Base-by-base conservation (phyloP, 352 stramenopile genomes). In the Pythium aquatile region DNA sequence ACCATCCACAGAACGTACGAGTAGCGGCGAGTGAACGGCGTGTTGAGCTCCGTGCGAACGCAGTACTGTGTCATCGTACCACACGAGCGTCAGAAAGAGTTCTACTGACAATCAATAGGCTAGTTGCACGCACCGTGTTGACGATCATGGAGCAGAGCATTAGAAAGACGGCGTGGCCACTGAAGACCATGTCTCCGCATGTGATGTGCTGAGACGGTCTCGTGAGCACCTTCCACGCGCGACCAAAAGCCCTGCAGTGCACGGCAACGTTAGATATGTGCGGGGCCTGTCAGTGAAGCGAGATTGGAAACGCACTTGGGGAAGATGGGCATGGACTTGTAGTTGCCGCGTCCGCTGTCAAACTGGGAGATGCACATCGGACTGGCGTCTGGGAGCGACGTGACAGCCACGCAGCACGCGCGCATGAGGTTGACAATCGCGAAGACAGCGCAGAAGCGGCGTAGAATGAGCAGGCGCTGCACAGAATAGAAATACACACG, bases 181-280 rank as follows among this genome's bases (percentile, higher is more conserved):
- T 95, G 71, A 95, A 95, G 71, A 95, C 81, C 87, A 95, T 95
- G 56, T 95, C 87, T 65, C 87, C 87, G 64, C 87, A 95, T 13
- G 87, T 95, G 64, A 95, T 95, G 71, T 95, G 81, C 68, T 94
- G 79, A 48, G 87, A 91, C 35, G 87, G 87, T 40, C 82, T 73
- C 40, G 90, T 81, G 62, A 95, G 78, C 37, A 95, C 87, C 63
- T 95, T 94, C 73, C 76, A 89, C 13, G 87, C 87, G 52, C 87
- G 87, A 26, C 75, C 70, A 61, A 94, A 90, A 8, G 87, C 87
- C 44, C 85, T 94, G 58, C 6, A 37, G 8, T 17, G 11, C 10
- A 61, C 17, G 24, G 5, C 32, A 37, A 37, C 32, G 32, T 37
- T 6, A 37, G 32, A 37, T 37, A 37, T 2, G 10, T 37, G 32